Base-by-base conservation (phyloP, 495 filamentous ascomycete genomes). In the Aspergillus indologenus region DNA sequence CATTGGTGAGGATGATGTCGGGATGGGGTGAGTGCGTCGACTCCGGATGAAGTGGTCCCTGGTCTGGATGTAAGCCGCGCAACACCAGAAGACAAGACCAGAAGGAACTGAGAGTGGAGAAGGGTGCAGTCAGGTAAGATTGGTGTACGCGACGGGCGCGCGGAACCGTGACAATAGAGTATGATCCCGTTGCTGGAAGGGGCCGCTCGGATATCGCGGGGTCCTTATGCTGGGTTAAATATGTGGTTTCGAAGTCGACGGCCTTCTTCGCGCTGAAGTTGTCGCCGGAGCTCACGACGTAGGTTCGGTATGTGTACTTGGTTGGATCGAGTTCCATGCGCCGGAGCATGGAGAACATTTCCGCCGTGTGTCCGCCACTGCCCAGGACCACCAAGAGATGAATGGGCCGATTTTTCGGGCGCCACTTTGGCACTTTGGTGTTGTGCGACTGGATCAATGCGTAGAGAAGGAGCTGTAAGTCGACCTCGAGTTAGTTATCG, bases 361-460 rank as follows among this genome's bases (percentile, higher is more conserved):
- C 94, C 14, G 90, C 84, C 1, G 93, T 96, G 76, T 98, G 94
- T 5, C 94, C 94, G 57, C 94, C 94, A 24, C 89, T 93, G 43
- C 94, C 94, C 53, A 97, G 87, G 53, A 97, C 84, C 57, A 95
- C 80, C 22, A 96, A 77, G 49, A 94, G 77, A 70, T 91, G 92
- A 31, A 83, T 81, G 21, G 82, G 78, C 14, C 64, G 53, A 50
- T 65, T 45, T 34, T 49, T 65, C 15, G 59, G 54, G 49, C 73
- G 75, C 56, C 65, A 65, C 69, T 69, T 70, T 21, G 70, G 63
- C 11, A 75, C 62, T 29, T 49, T 29, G 21, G 64, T 67, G 58
- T 70, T 70, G 9, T 78, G 75, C n/a, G 75, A 73, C 18, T 64
- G 61, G 17, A 61, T 47, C 4, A 75, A 69, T 9, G 68, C 65